Evolutionary conservation across 2,329 filamentous ascomycete species (phyloP), one percentile per base, ranked within the genome.

Genomic region (Aspergillus unguis): DNA sequence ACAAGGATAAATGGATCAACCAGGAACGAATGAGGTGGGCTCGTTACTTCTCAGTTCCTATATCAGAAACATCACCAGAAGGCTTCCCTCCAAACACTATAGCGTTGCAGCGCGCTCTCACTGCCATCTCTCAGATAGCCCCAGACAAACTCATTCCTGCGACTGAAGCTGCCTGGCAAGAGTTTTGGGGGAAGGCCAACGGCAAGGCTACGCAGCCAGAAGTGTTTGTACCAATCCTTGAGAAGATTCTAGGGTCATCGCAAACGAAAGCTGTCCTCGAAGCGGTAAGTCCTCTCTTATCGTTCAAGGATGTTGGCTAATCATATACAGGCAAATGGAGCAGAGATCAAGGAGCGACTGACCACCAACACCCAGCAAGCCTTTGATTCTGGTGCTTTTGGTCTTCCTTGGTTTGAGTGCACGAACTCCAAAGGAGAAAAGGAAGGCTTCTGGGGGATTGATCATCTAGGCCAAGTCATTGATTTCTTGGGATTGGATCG

Each of bases 371-470:
- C 80, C 1, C 73, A 82, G 10, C 57, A 64, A 46, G 79, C 81
- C 1, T 71, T 84, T 26, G 66, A 69, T 26, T 72, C 77, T 26
- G 83, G 81, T 1, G 80, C 80, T 1, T 86, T 86, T 71, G 83
- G 83, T 1, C 61, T 85, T 48, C 83, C 83, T 2, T 85, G 80
- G 77, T 81, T 83, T 61, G 68, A 72, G 65, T 82, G 80, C 48
- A 81, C 76, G 44, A 81, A 84, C 64, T 47, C 65, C 5, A 69
- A 79, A 46, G 82, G 81, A 0, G 67, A 79, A 61, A 81, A 65
- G 35, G 80, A 84, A 57, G 67, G 68, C 1, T 85, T 80, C 59
- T 85, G 80, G 79, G 83, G 83, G 0, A 76, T 85, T 10, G 82
- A 85, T 70, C 81, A 84, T 65, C 58, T 85, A 40, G 82, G 78